phyloP scores from a whole-genome alignment of 108 stramenopile genomes.

The Cyclotella atomus region DNA sequence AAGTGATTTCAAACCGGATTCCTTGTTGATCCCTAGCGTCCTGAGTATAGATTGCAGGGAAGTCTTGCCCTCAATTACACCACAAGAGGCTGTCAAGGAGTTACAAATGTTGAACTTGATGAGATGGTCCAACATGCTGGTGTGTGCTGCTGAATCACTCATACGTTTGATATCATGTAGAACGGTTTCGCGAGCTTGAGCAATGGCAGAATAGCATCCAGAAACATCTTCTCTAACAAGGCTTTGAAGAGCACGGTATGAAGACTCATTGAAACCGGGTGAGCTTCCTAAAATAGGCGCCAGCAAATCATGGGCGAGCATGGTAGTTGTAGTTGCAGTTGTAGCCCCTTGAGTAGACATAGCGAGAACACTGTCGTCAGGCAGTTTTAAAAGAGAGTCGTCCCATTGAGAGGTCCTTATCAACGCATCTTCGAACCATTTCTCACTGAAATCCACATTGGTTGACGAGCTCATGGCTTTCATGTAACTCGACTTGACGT shows the following conservation, averaged over 20 bases:
- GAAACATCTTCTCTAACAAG: conserved; percentile 26
- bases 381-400: conserved; percentile 24
- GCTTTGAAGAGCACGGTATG: conserved; percentile 25
- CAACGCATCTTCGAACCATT: conserved; percentile 72
- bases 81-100: conserved; percentile 20
- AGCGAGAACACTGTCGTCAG: conserved; percentile 1
- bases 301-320: not conserved
- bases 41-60: conserved; percentile 14
- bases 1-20: conserved; percentile 27
- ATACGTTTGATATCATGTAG: conserved; percentile 35
- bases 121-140: conserved; percentile 23
- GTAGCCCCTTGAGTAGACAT: not conserved
- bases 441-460: conserved; percentile 41
- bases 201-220: conserved; percentile 24
- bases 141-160: conserved; percentile 39
- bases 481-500: conserved; percentile 40
- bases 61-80: conserved; percentile 20
- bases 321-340: not conserved
- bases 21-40: conserved; percentile 27
- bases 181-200: conserved; percentile 33
- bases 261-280: conserved; percentile 34
- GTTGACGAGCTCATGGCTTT: conserved; percentile 1
- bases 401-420: conserved; percentile 43
- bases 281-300: not conserved
- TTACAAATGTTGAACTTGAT: conserved; percentile 36